phyloP scores from a whole-genome alignment of 192 early-diverging fungal genomes.

The Dissophora globulifera region DNA sequence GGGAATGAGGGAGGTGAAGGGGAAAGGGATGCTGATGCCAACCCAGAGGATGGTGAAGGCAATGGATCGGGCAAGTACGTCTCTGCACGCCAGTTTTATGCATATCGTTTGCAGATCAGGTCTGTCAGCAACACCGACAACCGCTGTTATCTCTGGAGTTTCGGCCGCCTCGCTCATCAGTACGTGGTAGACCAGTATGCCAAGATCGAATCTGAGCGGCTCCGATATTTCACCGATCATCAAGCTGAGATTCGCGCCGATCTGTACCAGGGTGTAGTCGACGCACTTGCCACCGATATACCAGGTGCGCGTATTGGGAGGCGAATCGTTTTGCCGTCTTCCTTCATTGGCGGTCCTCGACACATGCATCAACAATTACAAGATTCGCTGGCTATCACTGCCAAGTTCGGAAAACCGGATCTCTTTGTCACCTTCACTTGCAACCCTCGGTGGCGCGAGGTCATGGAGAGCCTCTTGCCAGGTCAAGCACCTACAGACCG shows the following conservation, averaged over 20 bases:
- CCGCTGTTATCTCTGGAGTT: constrained; percentile 13
- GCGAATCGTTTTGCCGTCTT: constrained; percentile 30
- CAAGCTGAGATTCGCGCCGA: constrained; percentile 10
- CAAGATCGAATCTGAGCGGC: constrained; percentile 21
- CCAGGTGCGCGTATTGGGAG: not conserved
- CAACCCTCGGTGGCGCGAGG: constrained; percentile 45
- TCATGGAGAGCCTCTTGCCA: constrained; percentile 6
- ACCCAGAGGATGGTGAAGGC: too few species aligned
- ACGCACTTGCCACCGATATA: not conserved
- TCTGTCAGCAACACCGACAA: not conserved
- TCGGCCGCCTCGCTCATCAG: constrained; percentile 23
- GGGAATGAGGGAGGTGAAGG: too few species aligned
- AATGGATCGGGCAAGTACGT: too few species aligned
- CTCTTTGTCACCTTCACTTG: constrained; percentile 49
- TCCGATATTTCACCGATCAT: constrained; percentile 15
- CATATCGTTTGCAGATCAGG: constrained; percentile 32
- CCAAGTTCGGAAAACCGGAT: constrained; percentile 39
- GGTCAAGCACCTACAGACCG: constrained; percentile 10
- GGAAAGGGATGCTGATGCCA: not conserved
- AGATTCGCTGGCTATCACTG: constrained; percentile 30
- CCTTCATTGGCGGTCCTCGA: constrained; percentile 32
- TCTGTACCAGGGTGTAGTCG: constrained; percentile 15
- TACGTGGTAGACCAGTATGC: constrained; percentile 42
- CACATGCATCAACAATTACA: constrained; percentile 35
- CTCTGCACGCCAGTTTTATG: constrained; percentile 12